phyloP scores from a whole-genome alignment of 2,329 filamentous ascomycete species.

The Diplodia sapinea region DNA sequence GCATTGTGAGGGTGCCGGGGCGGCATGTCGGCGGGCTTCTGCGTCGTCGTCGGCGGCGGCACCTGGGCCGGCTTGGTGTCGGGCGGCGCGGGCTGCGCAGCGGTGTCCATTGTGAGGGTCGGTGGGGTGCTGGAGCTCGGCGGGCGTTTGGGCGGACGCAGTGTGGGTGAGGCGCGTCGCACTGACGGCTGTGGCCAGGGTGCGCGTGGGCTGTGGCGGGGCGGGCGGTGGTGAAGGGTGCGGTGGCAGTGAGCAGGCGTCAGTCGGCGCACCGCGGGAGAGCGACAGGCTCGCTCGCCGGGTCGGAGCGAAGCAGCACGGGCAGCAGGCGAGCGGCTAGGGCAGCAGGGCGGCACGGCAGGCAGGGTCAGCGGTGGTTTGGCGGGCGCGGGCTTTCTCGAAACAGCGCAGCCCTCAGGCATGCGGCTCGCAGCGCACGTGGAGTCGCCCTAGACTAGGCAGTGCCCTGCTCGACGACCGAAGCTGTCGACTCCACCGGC shows the following conservation, averaged over 20 bases:
- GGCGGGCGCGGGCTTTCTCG: conserved; percentile 9
- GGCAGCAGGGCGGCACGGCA: conserved; percentile 16
- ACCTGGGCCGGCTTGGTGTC: conserved; percentile 6
- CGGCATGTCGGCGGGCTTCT: conserved; percentile 1
- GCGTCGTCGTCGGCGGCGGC: neutral
- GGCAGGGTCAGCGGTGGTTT: neutral
- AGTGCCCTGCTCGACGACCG: conserved; percentile 20
- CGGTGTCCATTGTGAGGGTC: conserved; percentile 4
- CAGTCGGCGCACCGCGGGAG: neutral
- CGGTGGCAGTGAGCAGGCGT: neutral
- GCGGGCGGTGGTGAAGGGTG: neutral
- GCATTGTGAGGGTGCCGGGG: conserved; percentile 17
- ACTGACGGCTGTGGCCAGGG: neutral
- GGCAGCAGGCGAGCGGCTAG: conserved; percentile 16
- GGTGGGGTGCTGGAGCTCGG: neutral
- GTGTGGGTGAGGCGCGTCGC: neutral
- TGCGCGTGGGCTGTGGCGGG: neutral
- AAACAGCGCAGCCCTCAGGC: conserved; percentile 26
- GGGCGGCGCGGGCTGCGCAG: conserved; percentile 8
- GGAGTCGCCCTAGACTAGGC: conserved; percentile 20
- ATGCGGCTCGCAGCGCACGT: conserved; percentile 27
- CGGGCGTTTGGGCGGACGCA: neutral
- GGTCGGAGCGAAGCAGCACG: conserved; percentile 9
- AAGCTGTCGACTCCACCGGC: conserved; percentile 19
- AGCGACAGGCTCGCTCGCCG: conserved; percentile 4